A percentile compares a stretch with the other conserved stretches of the same genome.
Conservation (phyloP, 2,329 filamentous ascomycete genomes). For the Apiospora aurea region DNA sequence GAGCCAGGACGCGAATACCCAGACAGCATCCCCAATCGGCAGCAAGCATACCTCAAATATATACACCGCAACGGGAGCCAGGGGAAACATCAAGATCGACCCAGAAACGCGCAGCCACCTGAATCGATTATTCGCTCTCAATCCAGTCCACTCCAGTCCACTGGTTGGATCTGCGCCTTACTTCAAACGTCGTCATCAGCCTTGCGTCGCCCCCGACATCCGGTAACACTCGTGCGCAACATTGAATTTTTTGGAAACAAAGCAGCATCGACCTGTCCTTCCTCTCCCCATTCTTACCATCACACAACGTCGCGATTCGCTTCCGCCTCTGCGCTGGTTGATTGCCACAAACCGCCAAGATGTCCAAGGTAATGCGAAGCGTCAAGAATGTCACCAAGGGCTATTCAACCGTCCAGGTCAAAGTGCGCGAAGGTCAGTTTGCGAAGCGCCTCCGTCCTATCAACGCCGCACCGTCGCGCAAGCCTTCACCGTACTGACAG, state of each 20-base stretch:
- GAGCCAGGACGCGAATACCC: not conserved
- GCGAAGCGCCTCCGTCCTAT: slow-evolving; percentile 13
- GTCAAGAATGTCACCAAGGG: slow-evolving; percentile 99
- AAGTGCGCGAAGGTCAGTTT: slow-evolving; percentile 88
- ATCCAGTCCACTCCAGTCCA: slow-evolving; percentile 17
- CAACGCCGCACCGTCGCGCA: not conserved
- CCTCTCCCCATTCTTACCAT: slow-evolving; percentile 13
- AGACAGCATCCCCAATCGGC: not conserved
- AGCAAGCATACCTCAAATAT: not conserved
- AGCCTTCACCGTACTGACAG: slow-evolving; percentile 37
- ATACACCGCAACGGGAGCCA: not conserved
- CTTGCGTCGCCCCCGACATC: slow-evolving; percentile 17
- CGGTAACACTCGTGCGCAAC: slow-evolving; percentile 7
- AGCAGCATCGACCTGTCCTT: not conserved
- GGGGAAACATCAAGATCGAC: not conserved
- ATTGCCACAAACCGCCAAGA: slow-evolving; percentile 52
- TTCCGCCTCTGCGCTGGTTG: slow-evolving; percentile 12
- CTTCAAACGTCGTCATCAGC: slow-evolving; percentile 18
- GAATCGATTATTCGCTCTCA: slow-evolving; percentile 11
- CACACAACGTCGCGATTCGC: not conserved
- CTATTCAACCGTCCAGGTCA: slow-evolving; percentile 95
- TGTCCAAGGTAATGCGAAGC: slow-evolving; percentile 97
- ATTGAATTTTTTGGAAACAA: slow-evolving; percentile 11
- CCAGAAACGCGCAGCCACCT: slow-evolving; percentile 1
- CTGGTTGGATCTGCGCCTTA: slow-evolving; percentile 19